These are phyloP conservation scores for Pouteria campechiana DNA, from an alignment of 179 eudicot species.

Conservation along the genomic window DNA sequence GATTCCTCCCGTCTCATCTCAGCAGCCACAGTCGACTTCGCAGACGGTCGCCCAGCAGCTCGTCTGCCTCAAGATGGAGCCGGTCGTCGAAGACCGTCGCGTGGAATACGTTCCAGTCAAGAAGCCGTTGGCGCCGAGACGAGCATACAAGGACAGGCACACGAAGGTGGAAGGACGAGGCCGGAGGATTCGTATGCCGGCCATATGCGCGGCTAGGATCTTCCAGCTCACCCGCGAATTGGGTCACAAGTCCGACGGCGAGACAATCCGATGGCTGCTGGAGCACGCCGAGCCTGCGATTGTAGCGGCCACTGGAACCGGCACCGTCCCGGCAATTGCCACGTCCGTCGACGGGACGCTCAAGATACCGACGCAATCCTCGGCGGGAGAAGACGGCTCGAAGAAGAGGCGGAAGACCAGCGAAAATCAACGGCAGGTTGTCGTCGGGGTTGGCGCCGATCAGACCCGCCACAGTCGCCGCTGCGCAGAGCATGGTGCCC, in stretches of 20 bases:
- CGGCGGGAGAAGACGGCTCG: constrained; percentile 5
- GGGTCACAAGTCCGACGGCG: constrained; percentile 69
- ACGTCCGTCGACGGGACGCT: constrained; percentile 60
- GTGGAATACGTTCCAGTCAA: too few species aligned
- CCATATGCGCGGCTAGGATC: constrained; percentile 62
- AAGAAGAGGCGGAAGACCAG: constrained; percentile 22
- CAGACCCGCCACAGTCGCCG: constrained; percentile 7
- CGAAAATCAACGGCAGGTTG: constrained; percentile 12
- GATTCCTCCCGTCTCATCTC: too few species aligned
- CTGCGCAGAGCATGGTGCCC: constrained; percentile 13
- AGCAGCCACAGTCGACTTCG: too few species aligned
- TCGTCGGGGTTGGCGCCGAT: constrained; percentile 41
- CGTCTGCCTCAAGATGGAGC: too few species aligned
- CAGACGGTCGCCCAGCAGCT: too few species aligned
- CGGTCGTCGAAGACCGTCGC: too few species aligned
- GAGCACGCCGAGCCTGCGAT: constrained; percentile 62
- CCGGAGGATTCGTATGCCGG: constrained; percentile 65
- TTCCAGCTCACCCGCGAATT: constrained; percentile 63
- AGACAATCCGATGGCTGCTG: constrained; percentile 50
- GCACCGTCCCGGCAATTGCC: constrained; percentile 71
- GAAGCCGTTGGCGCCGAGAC: constrained; percentile 20
- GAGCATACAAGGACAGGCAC: constrained; percentile 64
- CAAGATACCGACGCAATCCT: constrained; percentile 40
- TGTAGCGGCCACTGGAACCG: constrained; percentile 64
- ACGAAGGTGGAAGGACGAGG: constrained; percentile 75